Base-by-base conservation (phyloP, 2,329 filamentous ascomycete species). In the Diplodia sapinea region DNA sequence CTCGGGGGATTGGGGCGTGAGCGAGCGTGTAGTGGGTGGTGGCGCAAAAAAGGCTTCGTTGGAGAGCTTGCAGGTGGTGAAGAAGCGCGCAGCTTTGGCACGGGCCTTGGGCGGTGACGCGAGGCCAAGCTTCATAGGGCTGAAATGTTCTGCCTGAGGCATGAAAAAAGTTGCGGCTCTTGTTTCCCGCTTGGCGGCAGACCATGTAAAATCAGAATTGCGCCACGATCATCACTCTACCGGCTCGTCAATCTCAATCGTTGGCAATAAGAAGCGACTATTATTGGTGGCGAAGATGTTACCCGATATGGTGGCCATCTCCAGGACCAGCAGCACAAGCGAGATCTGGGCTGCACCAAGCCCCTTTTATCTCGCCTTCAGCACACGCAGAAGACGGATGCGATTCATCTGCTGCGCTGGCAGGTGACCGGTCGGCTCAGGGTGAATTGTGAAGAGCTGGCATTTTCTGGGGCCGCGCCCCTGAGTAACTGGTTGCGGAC, bases 401-500 rank as follows among this genome's bases (percentile, higher is more conserved):
- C 29, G 15, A 36, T 26, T 40, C 12, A n/a, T 51, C 29, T n/a
- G 31, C 47, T 49, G 29, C 36, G 26, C 43, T 47, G 29, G 59
- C 38, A 31, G 15, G 26, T 31, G 17, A 38, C 56, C 56, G 40
- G 38, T 49, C 40, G 31, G 26, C 13, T 51, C 59, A 63, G 59
- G 59, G 59, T 63, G 59, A 63, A 38, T 1, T 26, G 29, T 20
- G 59, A 63, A 38, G 9, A 52, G 29, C 31, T 63, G 59, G 59
- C 59, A 38, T 51, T 59, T 55, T 55, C 9, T 33, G 20, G 57
- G 26, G 40, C 49, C 26, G 36, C 20, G 47, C 59, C 59, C 59
- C 59, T 63, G 59, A 63, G 59, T 63, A 63, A 63, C 50, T 63
- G 59, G 59, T 47, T 63, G 59, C 50, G 59, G 59, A 63, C 47